phyloP scores from a whole-genome alignment of 2,329 filamentous ascomycete species.

The Fusarium poae region DNA sequence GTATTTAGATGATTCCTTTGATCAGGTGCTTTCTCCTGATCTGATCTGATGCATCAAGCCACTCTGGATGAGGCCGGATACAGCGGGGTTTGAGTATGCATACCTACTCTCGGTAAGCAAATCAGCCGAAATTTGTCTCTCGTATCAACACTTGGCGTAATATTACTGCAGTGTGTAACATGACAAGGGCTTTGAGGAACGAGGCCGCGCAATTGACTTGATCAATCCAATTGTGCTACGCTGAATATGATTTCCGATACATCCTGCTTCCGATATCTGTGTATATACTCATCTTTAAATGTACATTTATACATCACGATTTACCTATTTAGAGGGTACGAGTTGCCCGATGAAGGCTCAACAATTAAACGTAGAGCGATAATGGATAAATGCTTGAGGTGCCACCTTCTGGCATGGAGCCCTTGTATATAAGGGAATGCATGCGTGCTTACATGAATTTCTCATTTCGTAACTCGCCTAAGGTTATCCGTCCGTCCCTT shows the following conservation, averaged over 20 bases:
- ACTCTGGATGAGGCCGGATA: conserved; percentile 29
- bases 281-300: no score
- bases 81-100: conserved; percentile 32
- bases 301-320: no score
- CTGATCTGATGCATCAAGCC: conserved; percentile 30
- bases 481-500: no score
- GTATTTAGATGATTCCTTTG: background rate
- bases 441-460: no score
- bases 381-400: background rate
- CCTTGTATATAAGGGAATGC: no score
- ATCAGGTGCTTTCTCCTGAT: background rate
- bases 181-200: background rate
- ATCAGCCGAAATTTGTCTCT: background rate
- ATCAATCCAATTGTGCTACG: background rate
- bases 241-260: accelerated
- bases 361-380: no score
- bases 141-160: background rate
- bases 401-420: no score
- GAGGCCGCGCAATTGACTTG: background rate
- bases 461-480: background rate
- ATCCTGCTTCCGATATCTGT: background rate
- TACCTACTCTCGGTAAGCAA: conserved; percentile 13
- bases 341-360: no score
- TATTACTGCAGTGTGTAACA: background rate
- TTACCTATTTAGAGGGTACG: no score